A percentile compares a stretch with the other conserved stretches of the same genome.
phyloP scores from a whole-genome alignment of 345 rosid species.

The Citrus australasica region DNA sequence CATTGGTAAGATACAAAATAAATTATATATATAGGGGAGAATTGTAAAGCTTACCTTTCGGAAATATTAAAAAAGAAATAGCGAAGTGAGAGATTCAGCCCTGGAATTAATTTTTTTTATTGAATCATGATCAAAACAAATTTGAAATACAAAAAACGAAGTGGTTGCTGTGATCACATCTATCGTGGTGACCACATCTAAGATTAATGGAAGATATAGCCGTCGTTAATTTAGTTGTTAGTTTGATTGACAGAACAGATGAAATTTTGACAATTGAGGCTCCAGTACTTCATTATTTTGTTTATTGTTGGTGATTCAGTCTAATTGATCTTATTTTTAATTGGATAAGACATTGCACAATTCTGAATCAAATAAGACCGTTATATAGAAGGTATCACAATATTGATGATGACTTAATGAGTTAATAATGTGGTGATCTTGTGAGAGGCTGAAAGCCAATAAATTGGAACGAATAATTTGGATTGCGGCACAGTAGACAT shows the following conservation, averaged over 20 bases:
- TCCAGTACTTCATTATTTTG: too few relatives aligned
- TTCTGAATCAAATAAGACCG: not conserved
- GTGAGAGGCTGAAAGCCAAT: not conserved
- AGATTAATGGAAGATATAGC: not conserved
- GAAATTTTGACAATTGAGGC: not conserved
- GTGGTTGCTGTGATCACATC: not conserved
- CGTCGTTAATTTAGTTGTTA: not conserved
- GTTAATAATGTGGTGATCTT: not conserved
- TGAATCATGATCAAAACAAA: not conserved
- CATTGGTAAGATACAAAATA: too few relatives aligned
- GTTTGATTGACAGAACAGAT: not conserved
- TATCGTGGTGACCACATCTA: not conserved
- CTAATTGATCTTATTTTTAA: not conserved
- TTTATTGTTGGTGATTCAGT: not conserved
- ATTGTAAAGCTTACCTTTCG: not conserved
- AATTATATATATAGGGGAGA: too few relatives aligned
- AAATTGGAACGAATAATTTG: too few relatives aligned
- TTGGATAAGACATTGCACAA: not conserved
- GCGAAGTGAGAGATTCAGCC: not conserved
- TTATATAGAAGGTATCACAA: not conserved
- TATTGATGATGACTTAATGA: not conserved
- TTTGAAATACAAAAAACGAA: not conserved
- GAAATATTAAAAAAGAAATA: not conserved
- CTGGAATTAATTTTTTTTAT: not conserved
- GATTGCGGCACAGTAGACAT: too few relatives aligned